Evolutionary conservation across 306 rosid species (phyloP), one percentile per base, ranked within the genome.

Genomic region (Gillenia trifoliata): DNA sequence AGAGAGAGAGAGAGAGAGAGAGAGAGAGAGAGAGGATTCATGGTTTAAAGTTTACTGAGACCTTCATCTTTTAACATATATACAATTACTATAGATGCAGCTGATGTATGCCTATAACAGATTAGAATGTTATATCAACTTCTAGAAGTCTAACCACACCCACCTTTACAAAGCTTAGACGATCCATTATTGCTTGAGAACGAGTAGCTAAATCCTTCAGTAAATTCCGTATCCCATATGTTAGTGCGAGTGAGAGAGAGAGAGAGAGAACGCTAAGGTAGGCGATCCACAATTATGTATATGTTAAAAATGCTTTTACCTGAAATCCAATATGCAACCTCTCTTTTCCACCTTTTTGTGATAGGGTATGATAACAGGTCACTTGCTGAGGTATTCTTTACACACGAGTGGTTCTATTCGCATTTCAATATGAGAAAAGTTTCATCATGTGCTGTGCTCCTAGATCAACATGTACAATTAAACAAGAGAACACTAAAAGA

Each of bases 381-480:
- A 92, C 74, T 85, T 79, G 79, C 77, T 11, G n/a, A 80, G 11
- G 84, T 78, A 90, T 72, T 94, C 97, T 79, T 90, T 92, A 76
- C 98, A 90, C 68, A 94, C 97, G 83, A 94, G 98, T 69, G 99
- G 99, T 73, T 94, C 99, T 82, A 94, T 43, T 80, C 99, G 91
- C 71, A 69, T 41, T 47, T 72, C 80, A 70, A 74, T 70, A 40
- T 22, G 76, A 77, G 54, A 76, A 52, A 62, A 50, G 72, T 65
- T 79, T 38, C 12, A 47, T 65, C 25, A 81, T 55, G 57, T 56
- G 34, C n/a, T 54, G 55, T 55, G 38, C 19, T 56, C 25, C 45
- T 23, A 33, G 45, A 34, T 66, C 26, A 6, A 64, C 63, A 50
- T 29, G 45, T 33, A 31, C 68, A 33, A 52, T 22, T 17, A 41